Evolutionary conservation across 495 filamentous ascomycete genomes (phyloP).

Genomic region (Penicillium goetzii): DNA sequence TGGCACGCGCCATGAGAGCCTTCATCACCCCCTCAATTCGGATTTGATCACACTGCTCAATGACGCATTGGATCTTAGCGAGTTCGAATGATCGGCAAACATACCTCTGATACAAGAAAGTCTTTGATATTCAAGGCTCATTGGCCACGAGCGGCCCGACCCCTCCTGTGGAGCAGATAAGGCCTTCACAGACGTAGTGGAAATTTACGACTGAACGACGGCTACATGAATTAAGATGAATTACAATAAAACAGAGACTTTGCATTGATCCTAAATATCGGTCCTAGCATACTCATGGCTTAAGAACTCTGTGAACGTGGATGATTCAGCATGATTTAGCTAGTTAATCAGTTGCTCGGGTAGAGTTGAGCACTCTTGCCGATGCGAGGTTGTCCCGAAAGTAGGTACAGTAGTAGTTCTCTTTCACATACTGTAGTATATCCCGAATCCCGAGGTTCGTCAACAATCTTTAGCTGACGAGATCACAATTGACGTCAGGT

Average conservation of each 20-base stretch:
- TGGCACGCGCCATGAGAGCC: conserved; percentile 68
- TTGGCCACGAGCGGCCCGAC: neutral
- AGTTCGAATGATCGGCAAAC: neutral
- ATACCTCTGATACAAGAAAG: neutral
- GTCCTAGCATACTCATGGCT: neutral
- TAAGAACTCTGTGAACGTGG: neutral
- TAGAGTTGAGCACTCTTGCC: neutral
- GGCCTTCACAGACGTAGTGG: neutral
- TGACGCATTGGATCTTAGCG: neutral
- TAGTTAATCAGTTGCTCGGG: neutral
- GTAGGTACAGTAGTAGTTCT: no score
- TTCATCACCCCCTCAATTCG: conserved; percentile 52
- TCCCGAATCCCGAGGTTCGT: neutral
- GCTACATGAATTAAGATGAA: neutral
- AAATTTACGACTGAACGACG: conserved; percentile 5
- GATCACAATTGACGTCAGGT: neutral
- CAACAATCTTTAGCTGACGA: neutral
- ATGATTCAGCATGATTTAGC: no score
- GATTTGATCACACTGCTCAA: conserved; percentile 16
- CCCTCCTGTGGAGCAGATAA: neutral
- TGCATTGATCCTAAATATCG: neutral
- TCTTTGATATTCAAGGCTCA: neutral
- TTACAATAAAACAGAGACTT: neutral
- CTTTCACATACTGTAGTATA: neutral
- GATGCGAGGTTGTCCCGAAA: no score